phyloP scores from a whole-genome alignment of 2,329 filamentous ascomycete species.

The Ophiosphaerella narmari region DNA sequence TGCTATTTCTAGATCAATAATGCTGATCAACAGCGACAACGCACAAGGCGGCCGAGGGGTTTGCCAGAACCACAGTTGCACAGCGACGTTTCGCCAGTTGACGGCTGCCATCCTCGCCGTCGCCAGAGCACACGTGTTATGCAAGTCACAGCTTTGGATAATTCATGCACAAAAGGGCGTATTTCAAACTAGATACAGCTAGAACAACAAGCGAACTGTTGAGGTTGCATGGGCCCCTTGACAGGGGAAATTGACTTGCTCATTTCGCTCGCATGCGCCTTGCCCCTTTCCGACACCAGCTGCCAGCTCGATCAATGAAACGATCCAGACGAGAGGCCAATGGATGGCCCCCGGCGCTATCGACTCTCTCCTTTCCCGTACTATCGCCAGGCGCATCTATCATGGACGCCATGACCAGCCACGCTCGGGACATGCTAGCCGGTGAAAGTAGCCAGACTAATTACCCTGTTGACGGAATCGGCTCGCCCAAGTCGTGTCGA shows the following conservation, averaged over 20 bases:
- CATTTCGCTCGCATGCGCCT: conserved; percentile 39
- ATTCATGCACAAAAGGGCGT: conserved; percentile 17
- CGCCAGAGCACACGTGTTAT: conserved; percentile 7
- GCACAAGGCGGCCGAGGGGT: not conserved
- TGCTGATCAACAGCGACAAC: too few species aligned
- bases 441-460: conserved; percentile 32
- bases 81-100: conserved; percentile 8
- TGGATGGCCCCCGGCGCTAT: conserved; percentile 27
- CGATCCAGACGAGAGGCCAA: conserved; percentile 28
- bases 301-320: conserved; percentile 37
- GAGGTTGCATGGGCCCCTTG: conserved; percentile 35
- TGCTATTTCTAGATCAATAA: too few species aligned
- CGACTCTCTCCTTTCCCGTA: conserved; percentile 38
- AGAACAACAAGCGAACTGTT: conserved; percentile 27
- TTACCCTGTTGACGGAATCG: conserved; percentile 28
- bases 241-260: conserved; percentile 36
- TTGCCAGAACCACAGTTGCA: conserved; percentile 4
- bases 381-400: conserved; percentile 29
- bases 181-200: conserved; percentile 17
- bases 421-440: conserved; percentile 25
- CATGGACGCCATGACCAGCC: conserved; percentile 33
- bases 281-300: conserved; percentile 26
- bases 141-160: conserved; percentile 15
- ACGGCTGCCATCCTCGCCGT: conserved; percentile 14
- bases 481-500: conserved; percentile 24